Conservation (phyloP, 805 yeast species). For the Pichia nakasei region DNA sequence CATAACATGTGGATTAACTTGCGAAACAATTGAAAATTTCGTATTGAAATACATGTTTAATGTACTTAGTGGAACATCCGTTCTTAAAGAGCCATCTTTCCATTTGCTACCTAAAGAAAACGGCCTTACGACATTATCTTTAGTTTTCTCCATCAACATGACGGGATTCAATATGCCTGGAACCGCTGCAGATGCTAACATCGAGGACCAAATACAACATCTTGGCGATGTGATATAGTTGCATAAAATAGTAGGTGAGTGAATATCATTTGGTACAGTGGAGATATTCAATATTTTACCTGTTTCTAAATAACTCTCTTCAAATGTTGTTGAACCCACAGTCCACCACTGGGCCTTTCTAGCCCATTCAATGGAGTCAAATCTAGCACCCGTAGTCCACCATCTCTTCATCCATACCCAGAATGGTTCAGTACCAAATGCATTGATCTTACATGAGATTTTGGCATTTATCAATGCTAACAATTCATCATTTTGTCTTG, state of each 20-base stretch:
- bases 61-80: conserved; percentile 71
- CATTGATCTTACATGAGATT: conserved; percentile 54
- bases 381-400: conserved; percentile 71
- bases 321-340: conserved; percentile 60
- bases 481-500: conserved; percentile 62
- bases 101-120: conserved; percentile 68
- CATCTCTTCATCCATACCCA: conserved; percentile 53
- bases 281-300: conserved; percentile 66
- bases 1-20: conserved; percentile 75
- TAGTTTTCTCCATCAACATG: conserved; percentile 54
- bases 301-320: conserved; percentile 58
- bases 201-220: conserved; percentile 73
- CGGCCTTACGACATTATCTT: conserved; percentile 39
- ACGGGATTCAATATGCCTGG: conserved; percentile 79
- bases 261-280: conserved; percentile 76
- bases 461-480: conserved; percentile 46
- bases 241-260: conserved; percentile 71
- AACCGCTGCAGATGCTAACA: conserved; percentile 73
- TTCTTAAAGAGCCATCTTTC: conserved; percentile 72
- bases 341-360: conserved; percentile 61
- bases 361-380: conserved; percentile 72
- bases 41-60: conserved; percentile 69
- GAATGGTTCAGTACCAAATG: conserved; percentile 54
- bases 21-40: conserved; percentile 68
- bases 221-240: conserved; percentile 71